Conservation (phyloP, 768 basidiomycete genomes). For the Panellus pusillus region DNA sequence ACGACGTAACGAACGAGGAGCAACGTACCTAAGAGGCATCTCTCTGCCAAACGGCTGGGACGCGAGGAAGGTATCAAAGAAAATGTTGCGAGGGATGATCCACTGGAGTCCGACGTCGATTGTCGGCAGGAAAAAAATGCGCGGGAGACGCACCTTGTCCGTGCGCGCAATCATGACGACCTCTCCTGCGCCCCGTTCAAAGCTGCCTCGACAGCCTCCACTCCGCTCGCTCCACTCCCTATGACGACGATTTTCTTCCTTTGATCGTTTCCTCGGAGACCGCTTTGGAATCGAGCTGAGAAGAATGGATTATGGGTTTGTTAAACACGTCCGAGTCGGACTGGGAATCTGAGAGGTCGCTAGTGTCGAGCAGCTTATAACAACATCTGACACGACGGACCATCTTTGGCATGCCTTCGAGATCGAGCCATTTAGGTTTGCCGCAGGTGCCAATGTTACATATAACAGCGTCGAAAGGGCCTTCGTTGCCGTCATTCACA, state of each 20-base stretch:
- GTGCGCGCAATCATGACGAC: conserved; percentile 41
- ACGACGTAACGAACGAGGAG: background rate
- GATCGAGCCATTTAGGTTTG: conserved; percentile 41
- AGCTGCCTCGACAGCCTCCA: conserved; percentile 34
- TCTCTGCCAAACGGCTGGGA: conserved; percentile 54
- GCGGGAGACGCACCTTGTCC: conserved; percentile 29
- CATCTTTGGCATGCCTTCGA: conserved; percentile 43
- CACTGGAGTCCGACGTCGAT: conserved; percentile 26
- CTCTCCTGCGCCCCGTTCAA: conserved; percentile 28
- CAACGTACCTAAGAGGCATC: conserved; percentile 45
- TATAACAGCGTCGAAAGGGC: conserved; percentile 50
- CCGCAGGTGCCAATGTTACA: conserved; percentile 53
- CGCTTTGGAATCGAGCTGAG: conserved; percentile 42
- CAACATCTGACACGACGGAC: background rate
- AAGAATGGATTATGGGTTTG: conserved; percentile 47
- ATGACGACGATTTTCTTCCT: conserved; percentile 44
- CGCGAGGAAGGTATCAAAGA: conserved; percentile 48
- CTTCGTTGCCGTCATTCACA: conserved; percentile 48
- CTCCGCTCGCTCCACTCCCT: conserved; percentile 51
- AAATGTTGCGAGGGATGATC: conserved; percentile 49
- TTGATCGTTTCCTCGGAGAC: conserved; percentile 24
- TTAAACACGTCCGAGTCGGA: conserved; percentile 29
- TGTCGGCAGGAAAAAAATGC: background rate
- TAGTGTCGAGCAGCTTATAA: no score
- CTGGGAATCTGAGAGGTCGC: background rate